These are phyloP conservation scores for Fusarium fracticaudum DNA, from an alignment of 2,329 filamentous ascomycete species.

Conservation along the genomic window DNA sequence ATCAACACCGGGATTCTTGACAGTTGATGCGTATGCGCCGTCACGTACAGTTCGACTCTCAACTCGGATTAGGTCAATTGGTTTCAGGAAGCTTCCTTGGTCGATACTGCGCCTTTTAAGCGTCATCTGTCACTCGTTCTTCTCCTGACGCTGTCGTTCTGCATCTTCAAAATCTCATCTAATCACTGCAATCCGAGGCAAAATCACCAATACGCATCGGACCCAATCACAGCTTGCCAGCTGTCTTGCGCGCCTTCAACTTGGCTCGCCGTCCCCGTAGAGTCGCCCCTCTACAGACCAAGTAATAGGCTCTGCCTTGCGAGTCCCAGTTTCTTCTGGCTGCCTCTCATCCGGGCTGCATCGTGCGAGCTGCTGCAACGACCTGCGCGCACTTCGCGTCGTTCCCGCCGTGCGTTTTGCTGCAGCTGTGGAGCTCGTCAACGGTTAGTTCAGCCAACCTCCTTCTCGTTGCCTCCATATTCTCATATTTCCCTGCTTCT, in stretches of 20 bases:
- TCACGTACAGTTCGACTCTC: conserved; percentile 24
- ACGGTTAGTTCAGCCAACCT: conserved; percentile 42
- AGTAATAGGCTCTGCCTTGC: conserved; percentile 25
- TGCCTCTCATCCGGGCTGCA: conserved; percentile 42
- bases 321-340: conserved; percentile 25
- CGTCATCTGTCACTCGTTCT: conserved; percentile 42
- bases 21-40: conserved; percentile 35
- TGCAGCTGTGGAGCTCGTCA: conserved; percentile 42
- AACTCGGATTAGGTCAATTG: conserved; percentile 40
- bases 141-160: conserved; percentile 32
- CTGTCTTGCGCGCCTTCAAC: conserved; percentile 46
- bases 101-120: conserved; percentile 26
- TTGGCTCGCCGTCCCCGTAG: conserved; percentile 36
- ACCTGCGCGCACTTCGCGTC: conserved; percentile 35
- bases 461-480: conserved; percentile 36
- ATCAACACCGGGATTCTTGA: conserved; percentile 23
- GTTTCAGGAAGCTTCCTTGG: conserved; percentile 24
- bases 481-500: conserved; percentile 34
- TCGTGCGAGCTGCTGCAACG: conserved; percentile 37
- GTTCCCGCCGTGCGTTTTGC: conserved; percentile 32
- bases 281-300: conserved; percentile 25
- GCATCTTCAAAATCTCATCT: conserved; percentile 37
- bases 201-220: conserved; percentile 35
- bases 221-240: conserved; percentile 50
- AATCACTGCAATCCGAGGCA: conserved; percentile 33